Conservation (phyloP, 768 basidiomycete genomes). For the Tricholoma bakamatsutake region DNA sequence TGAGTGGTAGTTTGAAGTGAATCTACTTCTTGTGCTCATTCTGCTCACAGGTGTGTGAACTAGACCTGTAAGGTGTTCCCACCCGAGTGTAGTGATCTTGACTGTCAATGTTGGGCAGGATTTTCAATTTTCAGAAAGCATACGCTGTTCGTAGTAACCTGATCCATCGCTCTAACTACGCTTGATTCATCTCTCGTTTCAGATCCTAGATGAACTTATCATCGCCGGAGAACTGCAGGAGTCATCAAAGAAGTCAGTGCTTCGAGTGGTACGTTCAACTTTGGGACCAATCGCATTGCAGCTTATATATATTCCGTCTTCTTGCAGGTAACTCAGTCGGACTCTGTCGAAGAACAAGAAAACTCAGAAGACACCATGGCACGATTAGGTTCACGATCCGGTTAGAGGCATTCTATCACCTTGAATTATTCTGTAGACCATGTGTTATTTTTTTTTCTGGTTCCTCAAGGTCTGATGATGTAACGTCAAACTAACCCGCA, state of each 20-base stretch:
- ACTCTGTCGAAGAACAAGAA: conserved; percentile 81
- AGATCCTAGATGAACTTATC: conserved; percentile 94
- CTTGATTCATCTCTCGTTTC: conserved; percentile 2
- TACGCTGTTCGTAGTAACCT: conserved; percentile 65
- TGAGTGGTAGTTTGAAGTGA: conserved; percentile 32
- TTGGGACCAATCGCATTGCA: background rate
- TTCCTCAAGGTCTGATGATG: conserved; percentile 41
- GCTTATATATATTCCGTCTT: background rate
- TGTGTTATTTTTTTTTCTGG: conserved; percentile 15
- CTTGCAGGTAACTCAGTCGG: conserved; percentile 75
- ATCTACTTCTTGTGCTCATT: conserved; percentile 5
- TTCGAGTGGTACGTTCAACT: conserved; percentile 39
- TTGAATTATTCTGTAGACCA: conserved; percentile 12
- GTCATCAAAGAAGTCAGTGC: conserved; percentile 88
- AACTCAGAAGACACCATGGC: conserved; percentile 77
- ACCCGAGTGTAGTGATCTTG: background rate
- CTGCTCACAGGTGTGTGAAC: conserved; percentile 69
- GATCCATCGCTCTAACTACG: conserved; percentile 1
- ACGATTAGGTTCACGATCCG: conserved; percentile 66
- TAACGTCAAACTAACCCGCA: conserved; percentile 14
- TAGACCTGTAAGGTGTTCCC: conserved; percentile 72
- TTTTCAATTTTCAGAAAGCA: conserved; percentile 99
- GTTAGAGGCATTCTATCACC: conserved; percentile 39
- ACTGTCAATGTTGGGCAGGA: conserved; percentile 40
- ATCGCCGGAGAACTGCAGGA: conserved; percentile 98